These are phyloP conservation scores for Fusarium sulawesiense DNA, from an alignment of 2,329 filamentous ascomycete genomes.

Conservation along the genomic window DNA sequence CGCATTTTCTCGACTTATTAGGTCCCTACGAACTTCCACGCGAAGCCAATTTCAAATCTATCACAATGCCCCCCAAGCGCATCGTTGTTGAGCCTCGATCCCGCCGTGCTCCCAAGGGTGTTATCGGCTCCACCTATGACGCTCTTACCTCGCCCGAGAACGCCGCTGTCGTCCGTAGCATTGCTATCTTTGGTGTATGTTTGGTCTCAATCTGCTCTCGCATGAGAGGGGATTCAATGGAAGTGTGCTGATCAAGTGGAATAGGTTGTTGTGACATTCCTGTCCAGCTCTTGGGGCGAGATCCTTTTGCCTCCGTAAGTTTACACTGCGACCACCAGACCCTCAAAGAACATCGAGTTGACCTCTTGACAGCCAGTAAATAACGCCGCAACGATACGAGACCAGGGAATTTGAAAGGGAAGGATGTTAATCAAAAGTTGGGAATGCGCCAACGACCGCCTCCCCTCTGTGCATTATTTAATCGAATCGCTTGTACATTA, in stretches of 20 bases:
- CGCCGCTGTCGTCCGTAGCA: constrained; percentile 73
- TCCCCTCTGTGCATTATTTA: constrained; percentile 21
- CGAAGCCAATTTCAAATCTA: neutral
- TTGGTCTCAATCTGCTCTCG: neutral
- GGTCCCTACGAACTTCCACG: constrained; percentile 8
- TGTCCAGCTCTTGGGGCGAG: constrained; percentile 75
- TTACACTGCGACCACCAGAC: neutral
- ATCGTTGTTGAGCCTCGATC: constrained; percentile 61
- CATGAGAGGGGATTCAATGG: neutral
- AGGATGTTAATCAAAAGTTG: neutral
- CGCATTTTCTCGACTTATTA: constrained; percentile 11
- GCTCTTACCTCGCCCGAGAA: constrained; percentile 75
- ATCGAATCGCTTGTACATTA: constrained; percentile 46
- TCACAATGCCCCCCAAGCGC: constrained; percentile 73
- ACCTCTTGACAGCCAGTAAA: constrained; percentile 42
- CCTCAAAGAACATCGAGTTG: constrained; percentile 8
- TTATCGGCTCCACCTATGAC: constrained; percentile 69
- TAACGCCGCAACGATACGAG: constrained; percentile 14
- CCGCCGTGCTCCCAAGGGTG: constrained; percentile 59
- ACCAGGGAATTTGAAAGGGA: constrained; percentile 6
- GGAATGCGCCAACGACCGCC: neutral
- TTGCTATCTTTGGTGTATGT: constrained; percentile 76
- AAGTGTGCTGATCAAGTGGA: constrained; percentile 11
- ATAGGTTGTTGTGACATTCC: constrained; percentile 73
- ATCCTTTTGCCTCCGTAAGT: constrained; percentile 73